phyloP scores from a whole-genome alignment of 257 asterid species.

The Solanum etuberosum region DNA sequence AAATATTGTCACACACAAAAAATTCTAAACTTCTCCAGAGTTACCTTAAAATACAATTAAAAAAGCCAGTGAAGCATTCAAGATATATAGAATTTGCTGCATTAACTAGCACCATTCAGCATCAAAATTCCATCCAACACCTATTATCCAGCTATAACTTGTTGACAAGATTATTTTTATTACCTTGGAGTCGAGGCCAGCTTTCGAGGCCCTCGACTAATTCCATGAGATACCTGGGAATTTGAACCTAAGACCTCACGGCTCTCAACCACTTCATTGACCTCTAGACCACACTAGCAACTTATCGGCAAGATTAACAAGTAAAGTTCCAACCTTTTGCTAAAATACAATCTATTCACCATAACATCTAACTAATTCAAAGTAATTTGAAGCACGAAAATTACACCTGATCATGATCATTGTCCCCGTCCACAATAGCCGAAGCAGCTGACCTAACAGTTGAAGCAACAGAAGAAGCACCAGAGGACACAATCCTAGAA shows the following conservation, averaged over 20 bases:
- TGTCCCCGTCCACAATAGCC: conserved; percentile 64
- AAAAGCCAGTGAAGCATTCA: not conserved
- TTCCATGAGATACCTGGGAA: not conserved
- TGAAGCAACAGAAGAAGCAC: conserved; percentile 76
- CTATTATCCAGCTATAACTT: not conserved
- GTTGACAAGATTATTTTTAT: not conserved
- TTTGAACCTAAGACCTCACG: not conserved
- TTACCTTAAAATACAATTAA: not conserved
- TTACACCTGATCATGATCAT: conserved; percentile 53
- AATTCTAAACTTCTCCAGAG: not conserved
- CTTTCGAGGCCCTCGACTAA: not conserved
- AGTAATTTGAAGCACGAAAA: not conserved
- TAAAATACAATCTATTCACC: not conserved
- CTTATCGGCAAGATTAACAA: not conserved
- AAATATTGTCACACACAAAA: not conserved
- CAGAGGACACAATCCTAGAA: conserved; percentile 65
- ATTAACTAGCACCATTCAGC: not conserved
- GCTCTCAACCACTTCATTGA: not conserved
- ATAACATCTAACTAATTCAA: not conserved
- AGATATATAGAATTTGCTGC: not conserved
- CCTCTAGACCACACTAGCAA: not conserved
- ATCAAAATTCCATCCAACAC: not conserved
- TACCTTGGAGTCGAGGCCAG: not conserved
- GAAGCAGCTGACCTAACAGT: conserved; percentile 86
- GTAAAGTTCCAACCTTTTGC: conserved; percentile 1